A percentile compares a stretch with the other conserved stretches of the same genome.
Evolutionary conservation across 176 grass and related monocot species (phyloP).

Genomic region (Musa schizocarpa): DNA sequence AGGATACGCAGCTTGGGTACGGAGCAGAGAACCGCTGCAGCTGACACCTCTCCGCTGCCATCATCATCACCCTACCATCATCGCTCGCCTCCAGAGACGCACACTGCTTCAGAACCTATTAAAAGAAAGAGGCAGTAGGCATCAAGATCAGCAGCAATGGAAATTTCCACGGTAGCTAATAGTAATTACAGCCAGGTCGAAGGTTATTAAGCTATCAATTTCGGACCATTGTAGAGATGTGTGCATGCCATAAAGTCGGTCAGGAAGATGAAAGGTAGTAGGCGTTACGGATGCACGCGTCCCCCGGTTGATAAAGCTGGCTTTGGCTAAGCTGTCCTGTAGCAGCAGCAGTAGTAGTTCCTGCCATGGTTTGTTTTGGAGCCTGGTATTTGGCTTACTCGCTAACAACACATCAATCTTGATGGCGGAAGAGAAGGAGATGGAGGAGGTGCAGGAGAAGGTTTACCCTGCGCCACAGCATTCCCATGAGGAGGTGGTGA

Average conservation of each 20-base stretch:
- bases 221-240: neutral
- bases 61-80: neutral
- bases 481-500: conserved; percentile 2
- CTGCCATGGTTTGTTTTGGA: neutral
- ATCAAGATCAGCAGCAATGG: no score
- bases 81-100: no score
- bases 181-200: neutral
- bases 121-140: neutral
- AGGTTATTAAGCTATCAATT: neutral
- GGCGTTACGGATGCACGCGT: conserved; percentile 13
- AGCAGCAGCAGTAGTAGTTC: no score
- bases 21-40: neutral
- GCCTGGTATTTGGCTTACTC: neutral
- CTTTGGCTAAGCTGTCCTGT: neutral
- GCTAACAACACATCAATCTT: neutral
- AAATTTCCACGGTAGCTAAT: neutral
- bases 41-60: neutral
- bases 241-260: neutral
- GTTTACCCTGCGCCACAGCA: conserved; percentile 31
- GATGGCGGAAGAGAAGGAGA: neutral
- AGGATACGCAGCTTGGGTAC: conserved; percentile 4
- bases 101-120: neutral
- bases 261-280: neutral
- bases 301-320: neutral
- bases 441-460: conserved; percentile 21